Evolutionary conservation across 2,329 filamentous ascomycete genomes (phyloP).

Genomic region (Botryotinia calthae): DNA sequence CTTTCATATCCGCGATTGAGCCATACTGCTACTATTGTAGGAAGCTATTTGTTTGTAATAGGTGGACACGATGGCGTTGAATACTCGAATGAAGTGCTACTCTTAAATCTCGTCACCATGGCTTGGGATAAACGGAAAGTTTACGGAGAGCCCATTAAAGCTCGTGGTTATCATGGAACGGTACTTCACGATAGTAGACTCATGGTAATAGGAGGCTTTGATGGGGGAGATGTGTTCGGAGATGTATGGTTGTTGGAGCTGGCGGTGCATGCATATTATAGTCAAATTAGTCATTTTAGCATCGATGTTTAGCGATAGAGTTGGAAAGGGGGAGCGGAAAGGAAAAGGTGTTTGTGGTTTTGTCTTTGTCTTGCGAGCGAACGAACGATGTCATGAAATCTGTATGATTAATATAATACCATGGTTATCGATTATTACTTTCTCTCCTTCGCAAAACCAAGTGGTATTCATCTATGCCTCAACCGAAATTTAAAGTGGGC

Average conservation of each 20-base stretch:
- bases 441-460: neutral
- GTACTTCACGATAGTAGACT: slow-evolving; percentile 64
- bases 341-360: slow-evolving; percentile 19
- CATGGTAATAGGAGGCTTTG: slow-evolving; percentile 64
- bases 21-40: slow-evolving; percentile 67
- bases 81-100: slow-evolving; percentile 66
- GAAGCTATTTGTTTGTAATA: slow-evolving; percentile 67
- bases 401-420: slow-evolving; percentile 18
- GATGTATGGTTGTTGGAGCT: slow-evolving; percentile 67
- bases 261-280: slow-evolving; percentile 69
- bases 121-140: slow-evolving; percentile 67
- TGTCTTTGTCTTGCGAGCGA: neutral
- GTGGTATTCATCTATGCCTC: neutral
- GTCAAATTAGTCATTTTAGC: slow-evolving; percentile 69
- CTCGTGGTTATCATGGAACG: slow-evolving; percentile 65
- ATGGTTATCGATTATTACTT: slow-evolving; percentile 13
- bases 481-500: neutral
- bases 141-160: slow-evolving; percentile 61
- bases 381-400: slow-evolving; percentile 17
- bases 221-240: slow-evolving; percentile 64
- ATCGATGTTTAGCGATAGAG: slow-evolving; percentile 55
- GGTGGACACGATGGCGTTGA: slow-evolving; percentile 69
- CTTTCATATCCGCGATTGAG: slow-evolving; percentile 62
- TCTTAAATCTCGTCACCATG: slow-evolving; percentile 70
- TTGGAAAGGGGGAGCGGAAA: slow-evolving; percentile 1